These are phyloP conservation scores for Halophytophthora polymorphica DNA, from an alignment of 352 stramenopile genomes.

Conservation along the genomic window DNA sequence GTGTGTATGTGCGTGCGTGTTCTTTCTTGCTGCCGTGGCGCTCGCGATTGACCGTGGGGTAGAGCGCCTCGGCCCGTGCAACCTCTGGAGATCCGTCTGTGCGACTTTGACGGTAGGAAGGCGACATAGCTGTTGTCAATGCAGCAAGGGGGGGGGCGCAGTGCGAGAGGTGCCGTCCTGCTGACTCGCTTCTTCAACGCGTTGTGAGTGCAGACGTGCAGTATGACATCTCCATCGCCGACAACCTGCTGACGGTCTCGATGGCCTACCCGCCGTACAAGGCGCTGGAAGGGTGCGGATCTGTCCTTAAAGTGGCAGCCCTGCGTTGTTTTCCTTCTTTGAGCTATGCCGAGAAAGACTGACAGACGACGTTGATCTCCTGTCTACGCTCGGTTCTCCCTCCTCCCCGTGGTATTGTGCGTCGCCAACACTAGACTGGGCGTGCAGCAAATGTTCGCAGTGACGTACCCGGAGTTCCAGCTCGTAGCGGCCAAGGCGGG, in stretches of 20 bases:
- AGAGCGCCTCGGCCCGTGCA: slow-evolving; percentile 76
- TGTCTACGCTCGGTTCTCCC: too few species aligned
- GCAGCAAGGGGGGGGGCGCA: background rate
- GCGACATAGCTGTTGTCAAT: background rate
- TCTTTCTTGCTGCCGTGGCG: background rate
- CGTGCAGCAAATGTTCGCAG: slow-evolving; percentile 64
- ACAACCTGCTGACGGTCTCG: slow-evolving; percentile 65
- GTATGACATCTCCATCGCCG: slow-evolving; percentile 76
- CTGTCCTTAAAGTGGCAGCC: background rate
- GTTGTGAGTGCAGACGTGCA: slow-evolving; percentile 57
- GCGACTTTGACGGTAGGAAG: slow-evolving; percentile 78
- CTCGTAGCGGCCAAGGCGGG: slow-evolving; percentile 59
- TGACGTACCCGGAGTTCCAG: slow-evolving; percentile 73
- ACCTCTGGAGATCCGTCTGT: slow-evolving; percentile 73
- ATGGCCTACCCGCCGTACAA: slow-evolving; percentile 81
- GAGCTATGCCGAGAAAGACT: too few species aligned
- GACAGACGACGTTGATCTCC: background rate
- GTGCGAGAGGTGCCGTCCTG: background rate
- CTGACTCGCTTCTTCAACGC: background rate
- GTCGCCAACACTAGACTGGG: slow-evolving; percentile 30
- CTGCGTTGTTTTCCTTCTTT: slow-evolving; percentile 5
- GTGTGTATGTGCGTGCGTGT: background rate
- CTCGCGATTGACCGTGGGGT: slow-evolving; percentile 1
- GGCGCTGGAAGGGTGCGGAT: slow-evolving; percentile 47
- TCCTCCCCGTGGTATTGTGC: too few species aligned